Evolutionary conservation across 768 basidiomycete species (phyloP).

Genomic region (Favolaschia claudopus): DNA sequence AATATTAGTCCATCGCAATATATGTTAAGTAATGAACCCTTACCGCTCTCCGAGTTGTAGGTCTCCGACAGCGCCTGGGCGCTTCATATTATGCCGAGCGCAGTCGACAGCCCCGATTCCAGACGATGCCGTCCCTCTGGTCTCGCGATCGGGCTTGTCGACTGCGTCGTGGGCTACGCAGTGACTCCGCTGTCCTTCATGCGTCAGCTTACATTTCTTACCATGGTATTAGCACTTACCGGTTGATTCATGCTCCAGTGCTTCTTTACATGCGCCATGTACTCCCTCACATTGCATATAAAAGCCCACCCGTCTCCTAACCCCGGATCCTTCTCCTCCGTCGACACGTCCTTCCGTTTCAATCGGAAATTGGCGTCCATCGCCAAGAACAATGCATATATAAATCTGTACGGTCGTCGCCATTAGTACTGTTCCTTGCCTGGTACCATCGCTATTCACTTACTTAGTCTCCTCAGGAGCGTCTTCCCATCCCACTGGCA

Average conservation of each 20-base stretch:
- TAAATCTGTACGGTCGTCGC: conserved; percentile 26
- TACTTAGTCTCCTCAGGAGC: conserved; percentile 7
- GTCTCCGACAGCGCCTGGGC: conserved; percentile 21
- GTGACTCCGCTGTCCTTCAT: conserved; percentile 1
- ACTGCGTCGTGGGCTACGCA: conserved; percentile 14
- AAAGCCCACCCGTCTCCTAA: conserved; percentile 35
- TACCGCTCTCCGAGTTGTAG: conserved; percentile 28
- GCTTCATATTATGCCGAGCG: conserved; percentile 21
- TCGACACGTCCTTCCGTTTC: conserved; percentile 31
- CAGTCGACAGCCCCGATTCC: conserved; percentile 30
- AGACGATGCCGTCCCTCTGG: conserved; percentile 17
- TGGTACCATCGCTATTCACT: not conserved
- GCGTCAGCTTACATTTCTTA: too few species aligned
- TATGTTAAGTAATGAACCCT: not conserved
- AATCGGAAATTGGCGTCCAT: conserved; percentile 40
- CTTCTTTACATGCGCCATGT: not conserved
- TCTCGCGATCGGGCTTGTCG: conserved; percentile 12
- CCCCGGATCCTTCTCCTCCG: conserved; percentile 28
- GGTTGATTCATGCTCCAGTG: not conserved
- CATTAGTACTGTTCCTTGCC: too few species aligned
- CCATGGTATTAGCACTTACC: not conserved
- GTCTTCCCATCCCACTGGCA: conserved; percentile 30
- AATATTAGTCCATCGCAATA: not conserved
- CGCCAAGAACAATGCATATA: conserved; percentile 30
- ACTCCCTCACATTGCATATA: conserved; percentile 13